Evolutionary conservation across 352 stramenopile genomes (phyloP), one percentile per base, ranked within the genome.

Genomic region (Phytophthora megakarya): DNA sequence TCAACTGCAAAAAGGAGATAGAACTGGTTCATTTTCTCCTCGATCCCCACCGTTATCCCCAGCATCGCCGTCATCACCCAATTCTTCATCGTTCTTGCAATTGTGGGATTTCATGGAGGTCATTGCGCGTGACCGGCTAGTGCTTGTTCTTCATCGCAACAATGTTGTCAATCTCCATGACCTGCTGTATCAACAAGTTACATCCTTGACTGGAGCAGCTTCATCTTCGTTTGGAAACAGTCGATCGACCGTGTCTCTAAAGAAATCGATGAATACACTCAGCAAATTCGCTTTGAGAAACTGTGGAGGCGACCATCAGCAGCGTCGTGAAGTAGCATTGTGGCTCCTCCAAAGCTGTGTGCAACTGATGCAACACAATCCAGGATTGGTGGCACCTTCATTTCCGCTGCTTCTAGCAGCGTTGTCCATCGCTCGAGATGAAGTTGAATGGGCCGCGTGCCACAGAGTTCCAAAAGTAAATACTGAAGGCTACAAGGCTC

Each of bases 101-200:
- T 61, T 90, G 16, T 89, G 79, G 81, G 68, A 85, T 46, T 86
- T 88, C 38, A 70, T 89, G 51, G 65, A 86, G 45, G 55, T 82
- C 26, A 65, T 86, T n/a, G 67, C 65, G 0, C 56, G 80, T 33
- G 78, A 88, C 32, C 80, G 70, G 3, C 56, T 91, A 8, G 67
- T 89, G 25, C 22, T 85, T 3, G 44, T 69, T 4, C 57, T 89
- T 21, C 66, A 76, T 48, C 73, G 80, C 21, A 72, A 80, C 48
- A n/a, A 78, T 3, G 61, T 69, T 6, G 66, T 84, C 19, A 89
- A 89, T 42, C 42, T 85, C 0, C 81, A 89, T 63, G 71, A 83
- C 21, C 35, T 86, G n/a, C 55, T 91, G 8, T 88, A 76, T 39
- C 78, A 87, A 45, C 76, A 89, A 58, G 60, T 88, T 5, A 65